Evolutionary conservation across 2,329 filamentous ascomycete genomes (phyloP).

Genomic region (Mariannaea sp.): DNA sequence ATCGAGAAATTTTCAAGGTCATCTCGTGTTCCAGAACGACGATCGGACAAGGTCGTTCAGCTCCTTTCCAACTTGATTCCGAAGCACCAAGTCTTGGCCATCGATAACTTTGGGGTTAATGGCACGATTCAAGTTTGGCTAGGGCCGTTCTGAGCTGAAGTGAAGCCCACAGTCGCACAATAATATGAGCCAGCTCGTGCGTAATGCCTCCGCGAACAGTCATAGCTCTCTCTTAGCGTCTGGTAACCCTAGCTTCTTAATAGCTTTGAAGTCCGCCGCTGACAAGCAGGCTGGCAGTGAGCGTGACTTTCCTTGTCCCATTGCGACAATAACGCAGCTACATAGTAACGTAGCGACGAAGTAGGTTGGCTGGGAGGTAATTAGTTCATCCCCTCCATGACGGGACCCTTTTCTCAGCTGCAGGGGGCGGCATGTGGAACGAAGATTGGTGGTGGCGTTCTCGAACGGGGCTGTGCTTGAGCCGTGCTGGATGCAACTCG

Average conservation of each 20-base stretch:
- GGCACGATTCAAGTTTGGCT: background rate
- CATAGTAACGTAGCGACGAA: too few relatives aligned
- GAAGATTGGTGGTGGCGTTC: slow-evolving; percentile 8
- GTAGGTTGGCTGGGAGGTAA: too few relatives aligned
- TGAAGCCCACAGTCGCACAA: background rate
- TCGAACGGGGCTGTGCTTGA: slow-evolving; percentile 18
- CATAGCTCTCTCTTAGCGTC: background rate
- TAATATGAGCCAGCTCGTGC: background rate
- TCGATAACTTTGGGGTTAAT: too few relatives aligned
- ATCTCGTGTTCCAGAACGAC: too few relatives aligned
- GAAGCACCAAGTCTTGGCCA: too few relatives aligned
- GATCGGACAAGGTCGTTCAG: too few relatives aligned
- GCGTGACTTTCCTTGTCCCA: slow-evolving; percentile 2
- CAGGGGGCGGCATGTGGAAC: slow-evolving; percentile 7
- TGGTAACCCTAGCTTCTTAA: background rate
- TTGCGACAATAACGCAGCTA: too few relatives aligned
- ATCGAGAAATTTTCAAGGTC: too few relatives aligned
- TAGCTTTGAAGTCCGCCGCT: background rate
- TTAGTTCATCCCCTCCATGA: slow-evolving; percentile 2
- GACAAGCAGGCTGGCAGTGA: background rate
- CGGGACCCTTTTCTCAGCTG: slow-evolving; percentile 15
- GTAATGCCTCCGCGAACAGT: background rate
- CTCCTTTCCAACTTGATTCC: too few relatives aligned
- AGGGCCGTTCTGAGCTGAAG: background rate
- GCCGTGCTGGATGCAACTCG: background rate